Evolutionary conservation across 1,284 basidiomycete genomes (phyloP), one percentile per base, ranked within the genome.

Genomic region (Microbotryum lychnidis-dioicae): DNA sequence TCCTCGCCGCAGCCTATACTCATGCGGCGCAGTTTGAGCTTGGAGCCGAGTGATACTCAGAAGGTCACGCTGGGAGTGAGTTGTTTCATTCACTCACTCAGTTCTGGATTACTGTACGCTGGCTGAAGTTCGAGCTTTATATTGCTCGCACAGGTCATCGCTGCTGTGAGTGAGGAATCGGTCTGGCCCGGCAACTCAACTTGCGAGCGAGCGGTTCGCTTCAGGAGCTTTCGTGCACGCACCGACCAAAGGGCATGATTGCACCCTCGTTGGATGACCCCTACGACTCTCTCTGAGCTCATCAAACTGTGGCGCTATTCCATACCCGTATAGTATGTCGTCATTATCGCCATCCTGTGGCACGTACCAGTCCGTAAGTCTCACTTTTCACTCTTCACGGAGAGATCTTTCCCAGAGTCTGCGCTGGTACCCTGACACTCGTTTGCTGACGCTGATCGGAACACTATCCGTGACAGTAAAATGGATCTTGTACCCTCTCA

Each of bases 351-450:
- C 33, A 16, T 54, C 14, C 47, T 31, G 53, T 89, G 87, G 87
- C 86, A 89, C 79, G 78, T 88, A 55, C 87, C 87, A n/a, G 78
- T 83, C 71, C 74, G 90, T 62, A 84, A 82, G 53, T 77, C 78
- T 70, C 80, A 91, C 68, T 85, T 93, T 70, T 94, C 92, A 75
- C 91, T 91, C 1, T 94, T 93, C 83, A 92, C 92, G 85, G 88
- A 79, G 75, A 88, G 85, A 78, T 89, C 91, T 75, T 89, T 90
- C 4, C 70, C 89, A 60, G 78, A 14, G 0, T 33, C 8, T 16
- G 10, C 12, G 5, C 23, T 25, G 20, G 23, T n/a, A 27, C 8
- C 1, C n/a, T 2, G 10, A 14, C 14, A 8, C 25, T 10, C 3
- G 3, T 12, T 25, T 33, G 20, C 50, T 45, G 14, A 21, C 25